phyloP scores from a whole-genome alignment of 805 yeast species.

The Vanderwaltozyma polyspora region DNA sequence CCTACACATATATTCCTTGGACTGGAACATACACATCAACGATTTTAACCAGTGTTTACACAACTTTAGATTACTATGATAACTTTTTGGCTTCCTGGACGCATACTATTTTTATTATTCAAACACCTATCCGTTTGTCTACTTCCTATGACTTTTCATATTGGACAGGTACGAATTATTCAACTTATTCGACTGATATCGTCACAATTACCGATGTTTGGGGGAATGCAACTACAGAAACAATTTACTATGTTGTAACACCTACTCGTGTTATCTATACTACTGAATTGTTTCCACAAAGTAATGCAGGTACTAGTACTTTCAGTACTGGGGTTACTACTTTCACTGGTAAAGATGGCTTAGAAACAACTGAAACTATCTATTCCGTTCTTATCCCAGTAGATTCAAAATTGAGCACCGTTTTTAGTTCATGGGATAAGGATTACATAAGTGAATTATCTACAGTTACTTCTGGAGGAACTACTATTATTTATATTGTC shows the following conservation, averaged over 20 bases:
- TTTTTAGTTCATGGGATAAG: neutral
- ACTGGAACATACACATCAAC: neutral
- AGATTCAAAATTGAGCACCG: neutral
- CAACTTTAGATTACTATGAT: neutral
- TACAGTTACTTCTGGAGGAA: neutral
- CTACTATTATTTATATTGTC: neutral
- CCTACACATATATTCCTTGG: neutral
- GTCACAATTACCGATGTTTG: neutral
- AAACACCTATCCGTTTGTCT: neutral
- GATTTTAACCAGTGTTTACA: neutral
- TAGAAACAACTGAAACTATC: conserved; percentile 1
- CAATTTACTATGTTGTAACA: conserved; percentile 3
- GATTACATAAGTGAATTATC: too few relatives aligned
- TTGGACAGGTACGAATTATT: neutral
- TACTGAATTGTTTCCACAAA: neutral
- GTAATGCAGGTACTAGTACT: neutral
- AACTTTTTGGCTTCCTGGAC: neutral
- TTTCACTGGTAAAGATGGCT: neutral
- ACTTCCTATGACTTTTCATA: neutral
- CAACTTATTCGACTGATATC: conserved; percentile 1
- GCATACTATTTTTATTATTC: neutral
- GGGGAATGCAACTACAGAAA: conserved; percentile 1
- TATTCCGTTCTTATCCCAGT: conserved; percentile 4
- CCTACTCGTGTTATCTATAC: neutral
- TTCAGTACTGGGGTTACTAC: neutral